These are phyloP conservation scores for Ogataea pilisensis DNA, from an alignment of 805 yeast species.

Conservation along the genomic window DNA sequence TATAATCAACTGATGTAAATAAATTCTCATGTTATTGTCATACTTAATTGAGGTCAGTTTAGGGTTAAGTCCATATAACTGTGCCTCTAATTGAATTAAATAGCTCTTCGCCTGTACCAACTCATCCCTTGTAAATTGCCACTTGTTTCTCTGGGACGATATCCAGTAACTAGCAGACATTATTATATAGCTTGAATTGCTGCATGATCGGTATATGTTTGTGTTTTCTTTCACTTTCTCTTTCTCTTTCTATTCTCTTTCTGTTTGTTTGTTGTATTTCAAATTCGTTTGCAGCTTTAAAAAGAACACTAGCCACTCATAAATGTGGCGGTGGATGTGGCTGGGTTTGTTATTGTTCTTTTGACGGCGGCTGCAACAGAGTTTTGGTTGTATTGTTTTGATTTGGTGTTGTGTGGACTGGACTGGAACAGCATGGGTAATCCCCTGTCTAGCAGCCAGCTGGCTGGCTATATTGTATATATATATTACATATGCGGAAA, in stretches of 20 bases:
- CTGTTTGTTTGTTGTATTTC: not conserved
- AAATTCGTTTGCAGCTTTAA: no score
- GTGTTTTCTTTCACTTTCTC: not conserved
- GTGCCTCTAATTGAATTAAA: constrained; percentile 21
- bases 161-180: constrained; percentile 89
- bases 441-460: no score
- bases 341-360: no score
- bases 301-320: no score
- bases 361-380: not conserved
- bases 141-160: constrained; percentile 72
- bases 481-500: no score
- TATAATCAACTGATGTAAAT: constrained; percentile 69
- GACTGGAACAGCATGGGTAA: no score
- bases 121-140: constrained; percentile 74
- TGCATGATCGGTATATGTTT: no score
- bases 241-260: not conserved
- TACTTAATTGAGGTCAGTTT: constrained; percentile 32
- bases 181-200: no score
- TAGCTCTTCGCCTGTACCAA: constrained; percentile 31
- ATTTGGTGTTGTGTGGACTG: no score
- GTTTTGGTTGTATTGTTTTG: not conserved
- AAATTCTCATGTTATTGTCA: constrained; percentile 68
- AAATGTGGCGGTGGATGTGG: no score
- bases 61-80: constrained; percentile 8
- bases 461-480: no score